phyloP scores from a whole-genome alignment of 2,329 filamentous ascomycete species.

The Thermoascus crustaceus region DNA sequence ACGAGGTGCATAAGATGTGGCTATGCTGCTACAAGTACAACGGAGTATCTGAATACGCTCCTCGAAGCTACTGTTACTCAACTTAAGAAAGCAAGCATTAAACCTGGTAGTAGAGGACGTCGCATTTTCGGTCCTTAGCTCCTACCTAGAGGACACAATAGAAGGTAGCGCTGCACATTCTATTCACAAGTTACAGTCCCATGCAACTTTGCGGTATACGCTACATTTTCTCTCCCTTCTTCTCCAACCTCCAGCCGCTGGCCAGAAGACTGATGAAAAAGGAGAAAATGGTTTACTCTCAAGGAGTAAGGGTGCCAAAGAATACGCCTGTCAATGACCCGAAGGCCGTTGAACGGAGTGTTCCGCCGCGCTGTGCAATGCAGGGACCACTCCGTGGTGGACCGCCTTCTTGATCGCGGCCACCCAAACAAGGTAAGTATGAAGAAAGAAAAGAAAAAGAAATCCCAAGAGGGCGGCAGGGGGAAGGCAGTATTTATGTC shows the following conservation, averaged over 20 bases:
- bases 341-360: slow-evolving; percentile 42
- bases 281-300: slow-evolving; percentile 13
- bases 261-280: slow-evolving; percentile 29
- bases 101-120: too few relatives aligned
- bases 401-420: slow-evolving; percentile 40
- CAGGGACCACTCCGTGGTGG: slow-evolving; percentile 43
- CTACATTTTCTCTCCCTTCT: slow-evolving; percentile 23
- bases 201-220: neutral
- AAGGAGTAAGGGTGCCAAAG: slow-evolving; percentile 43
- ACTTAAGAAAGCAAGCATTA: too few relatives aligned
- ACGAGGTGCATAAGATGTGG: too few relatives aligned
- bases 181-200: too few relatives aligned
- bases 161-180: too few relatives aligned
- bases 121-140: too few relatives aligned
- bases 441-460: slow-evolving; percentile 37
- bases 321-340: slow-evolving; percentile 43
- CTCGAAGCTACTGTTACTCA: too few relatives aligned
- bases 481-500: slow-evolving; percentile 10
- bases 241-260: slow-evolving; percentile 26
- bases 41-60: too few relatives aligned
- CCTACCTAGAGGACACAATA: too few relatives aligned
- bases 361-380: slow-evolving; percentile 52
- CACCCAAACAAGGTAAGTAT: slow-evolving; percentile 46
- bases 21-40: too few relatives aligned
- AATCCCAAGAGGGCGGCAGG: slow-evolving; percentile 22